These are phyloP conservation scores for Aspergillus pseudoglaucus DNA, from an alignment of 2,329 filamentous ascomycete genomes.

Conservation along the genomic window DNA sequence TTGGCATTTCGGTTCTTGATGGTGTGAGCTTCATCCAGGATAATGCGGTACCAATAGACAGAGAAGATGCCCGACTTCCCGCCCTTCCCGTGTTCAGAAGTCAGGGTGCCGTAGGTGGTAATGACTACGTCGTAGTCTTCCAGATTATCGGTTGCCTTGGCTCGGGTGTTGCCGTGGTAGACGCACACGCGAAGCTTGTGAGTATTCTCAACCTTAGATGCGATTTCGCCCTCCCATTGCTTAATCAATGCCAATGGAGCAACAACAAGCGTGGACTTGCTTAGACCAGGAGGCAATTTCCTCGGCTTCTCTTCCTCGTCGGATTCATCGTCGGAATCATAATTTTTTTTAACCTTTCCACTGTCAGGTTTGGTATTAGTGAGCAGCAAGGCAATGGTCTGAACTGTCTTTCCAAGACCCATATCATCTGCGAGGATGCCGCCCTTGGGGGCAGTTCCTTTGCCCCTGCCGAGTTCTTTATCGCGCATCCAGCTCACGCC, in stretches of 20 bases:
- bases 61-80: constrained; percentile 80
- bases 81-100: constrained; percentile 72
- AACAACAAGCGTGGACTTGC: constrained; percentile 81
- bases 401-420: constrained; percentile 93
- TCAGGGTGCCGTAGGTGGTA: constrained; percentile 92
- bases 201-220: constrained; percentile 64
- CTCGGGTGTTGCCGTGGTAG: constrained; percentile 81
- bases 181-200: constrained; percentile 75
- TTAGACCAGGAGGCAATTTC: constrained; percentile 61
- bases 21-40: constrained; percentile 92
- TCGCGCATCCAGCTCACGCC: constrained; percentile 93
- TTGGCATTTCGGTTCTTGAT: constrained; percentile 99
- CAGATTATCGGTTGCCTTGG: constrained; percentile 69
- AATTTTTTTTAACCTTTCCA: constrained; percentile 33
- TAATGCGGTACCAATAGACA: constrained; percentile 88
- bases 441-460: constrained; percentile 72
- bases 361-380: constrained; percentile 63
- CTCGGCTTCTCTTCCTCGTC: constrained; percentile 32
- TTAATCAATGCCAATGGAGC: constrained; percentile 90
- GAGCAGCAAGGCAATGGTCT: constrained; percentile 83
- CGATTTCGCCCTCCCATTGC: constrained; percentile 94
- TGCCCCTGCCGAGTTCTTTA: constrained; percentile 79
- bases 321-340: constrained; percentile 45
- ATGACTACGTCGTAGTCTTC: constrained; percentile 89
- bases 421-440: constrained; percentile 93